Evolutionary conservation across 78 protist genomes (phyloP).

Genomic region (Thecamonas trahens): DNA sequence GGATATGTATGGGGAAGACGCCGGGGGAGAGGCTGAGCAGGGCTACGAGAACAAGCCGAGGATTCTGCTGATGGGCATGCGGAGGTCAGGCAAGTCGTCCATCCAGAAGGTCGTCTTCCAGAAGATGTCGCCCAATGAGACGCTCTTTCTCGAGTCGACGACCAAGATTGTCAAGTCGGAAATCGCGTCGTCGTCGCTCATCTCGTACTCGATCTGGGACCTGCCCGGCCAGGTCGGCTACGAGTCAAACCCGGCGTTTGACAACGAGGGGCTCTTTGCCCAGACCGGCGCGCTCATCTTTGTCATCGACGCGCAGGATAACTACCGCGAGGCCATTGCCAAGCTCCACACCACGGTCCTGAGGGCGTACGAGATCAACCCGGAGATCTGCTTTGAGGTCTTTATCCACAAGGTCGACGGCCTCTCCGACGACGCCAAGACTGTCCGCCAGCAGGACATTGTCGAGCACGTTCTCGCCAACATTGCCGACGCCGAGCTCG

Average conservation of each 20-base stretch:
- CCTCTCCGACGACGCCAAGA: conserved; percentile 77
- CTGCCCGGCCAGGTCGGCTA: conserved; percentile 88
- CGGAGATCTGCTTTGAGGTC: conserved; percentile 79
- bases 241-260: conserved; percentile 60
- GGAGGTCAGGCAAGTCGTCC: conserved; percentile 66
- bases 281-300: conserved; percentile 90
- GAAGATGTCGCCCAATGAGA: conserved; percentile 93
- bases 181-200: not conserved
- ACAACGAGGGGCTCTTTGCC: conserved; percentile 58
- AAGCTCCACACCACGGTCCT: conserved; percentile 50
- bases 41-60: too few relatives aligned
- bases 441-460: conserved; percentile 70
- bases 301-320: conserved; percentile 89
- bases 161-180: conserved; percentile 47
- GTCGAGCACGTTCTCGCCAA: conserved; percentile 72
- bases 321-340: conserved; percentile 54
- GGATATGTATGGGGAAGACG: too few relatives aligned
- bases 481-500: conserved; percentile 20
- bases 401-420: conserved; percentile 93
- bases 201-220: conserved; percentile 68
- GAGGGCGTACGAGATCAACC: conserved; percentile 60
- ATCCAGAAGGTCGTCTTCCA: conserved; percentile 91
- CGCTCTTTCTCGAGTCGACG: conserved; percentile 82
- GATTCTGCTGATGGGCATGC: conserved; percentile 58
- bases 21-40: too few relatives aligned